Conservation (phyloP, 495 filamentous ascomycete genomes). For the Aspergillus saccharolyticus region DNA sequence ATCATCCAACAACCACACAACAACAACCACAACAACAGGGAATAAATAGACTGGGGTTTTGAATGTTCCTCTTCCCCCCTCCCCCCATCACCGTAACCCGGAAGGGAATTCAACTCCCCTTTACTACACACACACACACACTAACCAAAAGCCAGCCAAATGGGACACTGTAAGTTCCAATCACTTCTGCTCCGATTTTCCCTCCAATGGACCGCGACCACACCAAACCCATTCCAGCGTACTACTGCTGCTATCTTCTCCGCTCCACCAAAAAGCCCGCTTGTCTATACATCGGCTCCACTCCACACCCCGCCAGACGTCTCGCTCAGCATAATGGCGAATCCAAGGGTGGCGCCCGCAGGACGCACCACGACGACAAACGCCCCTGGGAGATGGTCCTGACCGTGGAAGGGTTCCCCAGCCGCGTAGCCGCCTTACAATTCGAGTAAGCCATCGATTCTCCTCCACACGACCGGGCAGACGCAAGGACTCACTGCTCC, state of each 20-base stretch:
- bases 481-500: not conserved
- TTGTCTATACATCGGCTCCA: constrained; percentile 83
- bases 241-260: constrained; percentile 82
- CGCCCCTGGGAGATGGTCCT: constrained; percentile 92
- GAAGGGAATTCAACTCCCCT: too few species aligned
- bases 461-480: not conserved
- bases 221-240: constrained; percentile 56
- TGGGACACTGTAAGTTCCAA: too few species aligned
- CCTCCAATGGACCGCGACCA: constrained; percentile 18
- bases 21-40: too few species aligned
- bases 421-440: constrained; percentile 78
- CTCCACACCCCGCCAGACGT: constrained; percentile 76
- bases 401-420: constrained; percentile 84
- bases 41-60: too few species aligned
- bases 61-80: too few species aligned
- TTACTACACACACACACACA: too few species aligned
- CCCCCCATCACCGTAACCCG: too few species aligned
- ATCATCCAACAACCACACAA: too few species aligned
- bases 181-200: too few species aligned
- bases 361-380: constrained; percentile 59
- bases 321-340: constrained; percentile 86
- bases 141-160: too few species aligned
- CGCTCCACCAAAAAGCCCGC: constrained; percentile 65
- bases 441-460: constrained; percentile 67
- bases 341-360: constrained; percentile 69